phyloP scores from a whole-genome alignment of 148 eudicot genomes.

The Pouteria glomerata region DNA sequence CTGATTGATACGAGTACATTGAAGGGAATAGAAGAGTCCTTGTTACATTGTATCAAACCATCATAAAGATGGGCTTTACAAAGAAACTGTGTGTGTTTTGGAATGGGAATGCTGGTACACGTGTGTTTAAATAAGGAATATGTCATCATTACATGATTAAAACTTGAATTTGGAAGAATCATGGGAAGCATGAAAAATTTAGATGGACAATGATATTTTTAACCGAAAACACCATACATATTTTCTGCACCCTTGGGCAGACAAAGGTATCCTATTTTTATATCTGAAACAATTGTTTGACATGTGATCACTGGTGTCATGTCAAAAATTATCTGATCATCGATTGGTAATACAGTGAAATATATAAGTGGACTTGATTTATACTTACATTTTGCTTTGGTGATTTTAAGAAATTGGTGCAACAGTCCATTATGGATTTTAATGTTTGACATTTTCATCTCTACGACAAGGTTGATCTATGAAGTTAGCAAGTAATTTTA shows the following conservation, averaged over 20 bases:
- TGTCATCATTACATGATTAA: not conserved
- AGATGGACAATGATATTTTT: not conserved
- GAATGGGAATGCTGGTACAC: not conserved
- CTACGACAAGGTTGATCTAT: too few relatives aligned
- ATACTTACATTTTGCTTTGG: not conserved
- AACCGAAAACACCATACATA: not conserved
- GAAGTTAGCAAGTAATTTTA: not conserved
- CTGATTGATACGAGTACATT: too few relatives aligned
- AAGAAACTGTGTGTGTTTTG: not conserved
- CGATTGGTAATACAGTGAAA: not conserved
- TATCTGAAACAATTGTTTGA: not conserved
- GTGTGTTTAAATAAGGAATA: not conserved
- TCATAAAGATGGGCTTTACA: not conserved
- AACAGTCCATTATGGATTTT: not conserved
- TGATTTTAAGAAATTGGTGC: not conserved
- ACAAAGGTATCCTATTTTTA: not conserved
- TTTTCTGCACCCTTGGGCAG: not conserved
- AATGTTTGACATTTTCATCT: not conserved
- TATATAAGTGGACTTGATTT: not conserved
- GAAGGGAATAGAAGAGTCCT: too few relatives aligned
- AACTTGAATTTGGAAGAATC: not conserved
- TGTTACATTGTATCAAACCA: not conserved
- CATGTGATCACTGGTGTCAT: not conserved
- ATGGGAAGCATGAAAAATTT: not conserved
- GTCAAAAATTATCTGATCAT: not conserved